Evolutionary conservation across 2,329 filamentous ascomycete genomes (phyloP), one percentile per base, ranked within the genome.

Genomic region (Grosmannia clavigera): DNA sequence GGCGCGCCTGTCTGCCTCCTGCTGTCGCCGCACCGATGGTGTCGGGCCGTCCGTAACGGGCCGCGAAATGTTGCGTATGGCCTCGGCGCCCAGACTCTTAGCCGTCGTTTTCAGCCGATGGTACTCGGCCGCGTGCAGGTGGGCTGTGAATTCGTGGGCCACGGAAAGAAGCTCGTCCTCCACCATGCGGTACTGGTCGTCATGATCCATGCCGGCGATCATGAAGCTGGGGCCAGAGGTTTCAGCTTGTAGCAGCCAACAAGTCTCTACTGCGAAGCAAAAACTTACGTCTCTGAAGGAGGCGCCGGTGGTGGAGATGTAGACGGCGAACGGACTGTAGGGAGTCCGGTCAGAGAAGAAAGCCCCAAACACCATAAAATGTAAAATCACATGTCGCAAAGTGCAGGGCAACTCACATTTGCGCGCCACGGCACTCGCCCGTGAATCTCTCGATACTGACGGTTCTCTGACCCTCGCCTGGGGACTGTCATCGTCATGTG

Each of bases 181-280:
- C 0, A 94, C 89, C 86, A 92, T 92, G 66, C 88, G 85, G 71
- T 83, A 92, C 59, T 73, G 74, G 68, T 92, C 87, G 69, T 94
- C 89, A n/a, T 78, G 71, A 4, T 80, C 75, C n/a, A 80, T 70
- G 3, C 84, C 85, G 55, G 83, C 77, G 2, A 76, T 74, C 86
- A 92, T 91, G 68, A 78, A 78, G 35, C 82, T 84, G 59, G 11
- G 4, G 3, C 2, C 10, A 25, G 25, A 46, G 19, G 33, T 51
- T 25, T 55, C 22, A 59, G 53, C 43, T 40, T 4, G 14, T 33
- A 7, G 33, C 11, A 16, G 10, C 22, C 9, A 5, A 19, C 31
- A 6, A 11, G 4, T 35, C 12, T 9, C 27, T 25, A 29, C 25
- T 31, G 11, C n/a, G 14, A n/a, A 19, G 52, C n/a, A 11, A 33